A percentile compares a stretch with the other conserved stretches of the same genome.
These are phyloP conservation scores for Mitragyna speciosa DNA, from an alignment of 257 asterid genomes.

Conservation along the genomic window DNA sequence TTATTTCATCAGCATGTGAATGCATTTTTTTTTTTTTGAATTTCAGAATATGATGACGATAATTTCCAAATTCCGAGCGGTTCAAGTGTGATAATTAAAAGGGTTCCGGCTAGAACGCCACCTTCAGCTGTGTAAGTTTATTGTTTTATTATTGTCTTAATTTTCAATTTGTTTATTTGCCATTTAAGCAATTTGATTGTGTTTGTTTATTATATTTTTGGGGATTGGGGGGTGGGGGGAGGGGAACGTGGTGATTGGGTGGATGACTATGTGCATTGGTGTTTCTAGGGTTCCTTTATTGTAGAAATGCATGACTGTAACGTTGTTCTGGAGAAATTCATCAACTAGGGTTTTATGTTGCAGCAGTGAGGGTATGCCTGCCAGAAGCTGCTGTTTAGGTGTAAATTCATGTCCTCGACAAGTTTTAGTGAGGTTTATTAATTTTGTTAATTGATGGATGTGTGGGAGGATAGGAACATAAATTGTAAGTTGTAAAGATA, in stretches of 20 bases:
- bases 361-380: background rate
- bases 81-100: slow-evolving; percentile 69
- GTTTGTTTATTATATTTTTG: background rate
- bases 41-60: slow-evolving; percentile 57
- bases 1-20: background rate
- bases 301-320: background rate
- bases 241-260: background rate
- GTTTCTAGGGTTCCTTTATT: background rate
- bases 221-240: background rate
- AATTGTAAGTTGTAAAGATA: background rate
- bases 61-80: slow-evolving; percentile 64
- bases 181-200: background rate
- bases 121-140: slow-evolving; percentile 49
- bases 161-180: background rate
- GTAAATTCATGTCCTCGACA: background rate
- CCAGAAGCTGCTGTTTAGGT: background rate
- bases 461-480: background rate
- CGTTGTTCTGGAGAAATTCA: too few species aligned
- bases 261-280: background rate
- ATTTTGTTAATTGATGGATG: background rate
- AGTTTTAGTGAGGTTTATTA: background rate
- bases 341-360: background rate
- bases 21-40: background rate
- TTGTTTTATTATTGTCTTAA: background rate
- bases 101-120: slow-evolving; percentile 63